Evolutionary conservation across 2,329 filamentous ascomycete species (phyloP).

Genomic region (Fusarium algeriense): DNA sequence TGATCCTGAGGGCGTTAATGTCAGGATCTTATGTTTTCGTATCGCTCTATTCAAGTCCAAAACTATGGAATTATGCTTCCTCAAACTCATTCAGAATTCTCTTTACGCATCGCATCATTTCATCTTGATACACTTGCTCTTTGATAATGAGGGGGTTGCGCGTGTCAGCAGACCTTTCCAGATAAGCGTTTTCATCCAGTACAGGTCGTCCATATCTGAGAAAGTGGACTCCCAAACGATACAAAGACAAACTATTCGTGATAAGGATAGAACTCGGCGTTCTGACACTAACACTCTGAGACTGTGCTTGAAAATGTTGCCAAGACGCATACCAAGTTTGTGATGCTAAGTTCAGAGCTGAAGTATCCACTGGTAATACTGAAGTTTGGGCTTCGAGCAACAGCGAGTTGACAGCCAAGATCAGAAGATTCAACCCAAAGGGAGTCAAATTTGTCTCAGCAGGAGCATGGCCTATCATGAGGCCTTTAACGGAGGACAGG

Average conservation of each 20-base stretch:
- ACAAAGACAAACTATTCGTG: background rate
- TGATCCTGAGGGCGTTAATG: too few species aligned
- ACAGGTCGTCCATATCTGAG: background rate
- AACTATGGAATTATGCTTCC: background rate
- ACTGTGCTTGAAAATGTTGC: background rate
- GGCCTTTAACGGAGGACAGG: background rate
- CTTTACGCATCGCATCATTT: background rate
- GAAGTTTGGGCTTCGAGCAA: background rate
- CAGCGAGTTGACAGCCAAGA: background rate
- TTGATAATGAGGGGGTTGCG: background rate
- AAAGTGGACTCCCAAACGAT: background rate
- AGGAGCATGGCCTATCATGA: background rate
- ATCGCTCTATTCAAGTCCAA: background rate
- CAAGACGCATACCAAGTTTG: conserved; percentile 1
- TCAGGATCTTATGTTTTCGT: too few species aligned
- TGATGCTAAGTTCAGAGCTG: background rate
- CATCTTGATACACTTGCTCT: background rate
- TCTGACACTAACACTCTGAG: background rate
- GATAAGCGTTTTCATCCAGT: background rate
- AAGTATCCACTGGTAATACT: background rate
- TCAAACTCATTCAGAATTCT: background rate
- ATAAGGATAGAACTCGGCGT: background rate
- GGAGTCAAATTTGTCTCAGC: background rate
- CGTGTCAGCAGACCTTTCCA: background rate
- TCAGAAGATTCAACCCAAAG: background rate